phyloP scores from a whole-genome alignment of 352 stramenopile species.

The Phytophthora palmivora region DNA sequence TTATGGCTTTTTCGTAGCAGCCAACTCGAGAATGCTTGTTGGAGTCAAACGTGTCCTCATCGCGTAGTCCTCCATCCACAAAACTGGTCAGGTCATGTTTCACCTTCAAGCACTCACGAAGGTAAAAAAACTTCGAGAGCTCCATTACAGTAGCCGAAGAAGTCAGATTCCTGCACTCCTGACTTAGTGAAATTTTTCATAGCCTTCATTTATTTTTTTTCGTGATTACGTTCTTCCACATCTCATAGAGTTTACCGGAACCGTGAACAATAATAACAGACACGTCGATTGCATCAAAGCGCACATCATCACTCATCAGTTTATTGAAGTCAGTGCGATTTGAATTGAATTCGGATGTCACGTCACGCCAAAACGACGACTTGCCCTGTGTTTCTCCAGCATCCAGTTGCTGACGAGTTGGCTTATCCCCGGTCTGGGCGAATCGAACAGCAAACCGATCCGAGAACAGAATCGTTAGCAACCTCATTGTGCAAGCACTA shows the following conservation, averaged over 20 bases:
- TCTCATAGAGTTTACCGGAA: not conserved
- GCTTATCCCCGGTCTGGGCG: conserved; percentile 1
- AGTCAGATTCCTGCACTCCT: conserved; percentile 6
- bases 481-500: not conserved
- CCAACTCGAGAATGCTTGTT: not conserved
- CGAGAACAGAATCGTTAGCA: conserved; percentile 7
- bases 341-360: not conserved
- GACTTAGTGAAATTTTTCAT: conserved; percentile 6
- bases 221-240: too few species aligned
- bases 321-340: conserved; percentile 12
- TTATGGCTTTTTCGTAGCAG: too few species aligned
- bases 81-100: conserved; percentile 12
- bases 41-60: conserved; percentile 12
- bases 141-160: conserved; percentile 5
- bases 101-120: conserved; percentile 14
- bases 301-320: not conserved
- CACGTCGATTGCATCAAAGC: not conserved
- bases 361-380: conserved; percentile 12
- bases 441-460: not conserved
- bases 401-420: conserved; percentile 6
- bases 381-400: conserved; percentile 12
- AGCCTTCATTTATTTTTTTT: too few species aligned
- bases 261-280: not conserved
- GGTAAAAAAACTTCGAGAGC: conserved; percentile 8
- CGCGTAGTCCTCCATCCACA: conserved; percentile 8